Evolutionary conservation across 139 green algal genomes (phyloP), one percentile per base, ranked within the genome.

Genomic region (Chlamydomonas sp.): DNA sequence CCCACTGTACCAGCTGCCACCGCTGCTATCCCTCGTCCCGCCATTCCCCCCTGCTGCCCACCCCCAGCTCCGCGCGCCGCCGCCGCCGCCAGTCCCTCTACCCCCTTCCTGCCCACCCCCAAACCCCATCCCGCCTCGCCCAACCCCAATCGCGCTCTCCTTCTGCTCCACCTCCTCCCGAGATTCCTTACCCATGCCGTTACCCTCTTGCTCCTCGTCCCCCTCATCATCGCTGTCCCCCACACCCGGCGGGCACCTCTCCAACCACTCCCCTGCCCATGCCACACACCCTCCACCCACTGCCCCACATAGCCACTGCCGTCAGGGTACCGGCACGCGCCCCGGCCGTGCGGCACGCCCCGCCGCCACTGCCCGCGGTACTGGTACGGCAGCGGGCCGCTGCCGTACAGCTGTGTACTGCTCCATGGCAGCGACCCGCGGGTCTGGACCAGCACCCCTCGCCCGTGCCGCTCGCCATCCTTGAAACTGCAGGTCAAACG

Each of bases 1-100:
- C 31, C 89, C 89, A 16, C 78, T 62, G 68, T 87, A 87, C 4
- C 58, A 75, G 83, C 83, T 87, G 31, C 83, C 79, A 90, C 20
- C 66, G 78, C 9, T 31, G 17, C 12, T 69, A 0, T 49, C 31
- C 31, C 31, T 49, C 31, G 0, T 49, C 0, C 31, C 31, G 31
- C 31, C 31, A 0, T 49, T 49, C 31, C 31, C 31, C 31, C 31
- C 31, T 49, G 31, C 31, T 49, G 31, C 31, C 31, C 31, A 49
- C 31, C 31, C 31, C 31, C 31, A 0, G 31, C 31, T 49, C 31
- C 31, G 31, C 31, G 31, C 31, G 31, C 31, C 31, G 31, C 31
- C 31, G 31, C 31, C 31, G 31, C 31, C 31, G 31, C 31, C 31
- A 49, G 31, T 49, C 31, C 31, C 31, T 49, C 31, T 49, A 0